These are phyloP conservation scores for Podila horticola DNA, from an alignment of 192 early-diverging fungal species.

Conservation along the genomic window DNA sequence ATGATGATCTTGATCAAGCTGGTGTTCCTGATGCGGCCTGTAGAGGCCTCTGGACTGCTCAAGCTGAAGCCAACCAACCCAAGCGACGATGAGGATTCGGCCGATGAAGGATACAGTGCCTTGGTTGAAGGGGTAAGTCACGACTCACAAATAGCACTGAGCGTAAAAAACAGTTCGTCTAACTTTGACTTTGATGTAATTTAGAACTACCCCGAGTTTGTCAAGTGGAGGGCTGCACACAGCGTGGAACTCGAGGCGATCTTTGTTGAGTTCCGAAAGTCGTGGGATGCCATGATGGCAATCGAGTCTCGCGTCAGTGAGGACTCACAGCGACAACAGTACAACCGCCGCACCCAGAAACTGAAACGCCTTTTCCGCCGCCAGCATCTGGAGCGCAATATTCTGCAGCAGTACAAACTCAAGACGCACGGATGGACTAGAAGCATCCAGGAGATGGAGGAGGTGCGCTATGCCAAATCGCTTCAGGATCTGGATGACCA, in stretches of 20 bases:
- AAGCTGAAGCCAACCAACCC: conserved; percentile 46
- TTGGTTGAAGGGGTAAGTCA: conserved; percentile 43
- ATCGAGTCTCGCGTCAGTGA: conserved; percentile 61
- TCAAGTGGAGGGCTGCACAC: conserved; percentile 65
- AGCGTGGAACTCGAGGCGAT: conserved; percentile 61
- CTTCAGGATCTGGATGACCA: conserved; percentile 68
- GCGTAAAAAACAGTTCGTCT: no score
- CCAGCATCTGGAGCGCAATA: conserved; percentile 53
- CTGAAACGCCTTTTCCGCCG: conserved; percentile 61
- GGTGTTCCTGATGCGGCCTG: conserved; percentile 41
- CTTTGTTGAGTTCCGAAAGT: conserved; percentile 65
- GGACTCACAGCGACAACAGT: conserved; percentile 58
- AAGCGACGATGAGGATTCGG: conserved; percentile 47
- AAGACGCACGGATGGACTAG: conserved; percentile 64
- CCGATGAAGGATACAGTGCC: conserved; percentile 46
- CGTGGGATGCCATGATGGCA: conserved; percentile 67
- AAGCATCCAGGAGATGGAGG: conserved; percentile 70
- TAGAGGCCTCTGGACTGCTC: conserved; percentile 34
- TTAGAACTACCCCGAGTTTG: conserved; percentile 66
- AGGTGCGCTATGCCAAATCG: conserved; percentile 61
- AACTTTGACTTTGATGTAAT: neutral
- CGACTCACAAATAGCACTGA: neutral
- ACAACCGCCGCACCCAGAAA: conserved; percentile 59
- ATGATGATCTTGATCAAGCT: conserved; percentile 62
- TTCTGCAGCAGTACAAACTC: conserved; percentile 59